These are phyloP conservation scores for Fusarium sp. DNA, from an alignment of 2,329 filamentous ascomycete species.

Conservation along the genomic window DNA sequence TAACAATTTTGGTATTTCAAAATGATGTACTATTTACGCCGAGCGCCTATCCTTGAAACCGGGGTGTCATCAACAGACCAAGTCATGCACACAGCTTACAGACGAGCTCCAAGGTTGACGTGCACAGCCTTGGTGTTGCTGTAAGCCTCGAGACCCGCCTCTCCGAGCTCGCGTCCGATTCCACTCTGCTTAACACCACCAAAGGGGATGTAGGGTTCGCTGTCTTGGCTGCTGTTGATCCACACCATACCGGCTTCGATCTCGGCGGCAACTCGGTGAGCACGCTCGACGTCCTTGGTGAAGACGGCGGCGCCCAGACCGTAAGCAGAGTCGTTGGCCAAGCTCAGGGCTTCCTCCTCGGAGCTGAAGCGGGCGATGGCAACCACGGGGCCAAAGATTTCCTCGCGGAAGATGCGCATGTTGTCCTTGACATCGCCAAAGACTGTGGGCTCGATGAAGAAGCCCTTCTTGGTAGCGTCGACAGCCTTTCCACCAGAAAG, in stretches of 20 bases:
- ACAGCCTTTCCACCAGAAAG: constrained; percentile 48
- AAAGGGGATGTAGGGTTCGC: constrained; percentile 41
- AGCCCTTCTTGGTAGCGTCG: constrained; percentile 72
- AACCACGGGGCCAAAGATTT: constrained; percentile 88
- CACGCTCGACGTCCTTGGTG: constrained; percentile 80
- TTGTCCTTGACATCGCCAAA: constrained; percentile 68
- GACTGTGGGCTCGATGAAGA: constrained; percentile 88
- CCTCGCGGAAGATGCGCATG: constrained; percentile 91
- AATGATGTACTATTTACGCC: constrained; percentile 22
- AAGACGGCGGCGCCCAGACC: constrained; percentile 82
- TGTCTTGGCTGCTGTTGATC: constrained; percentile 52
- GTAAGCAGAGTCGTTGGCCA: constrained; percentile 77
- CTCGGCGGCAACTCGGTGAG: constrained; percentile 75
- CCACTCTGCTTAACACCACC: constrained; percentile 44
- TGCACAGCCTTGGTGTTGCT: constrained; percentile 41
- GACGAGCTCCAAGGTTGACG: constrained; percentile 40
- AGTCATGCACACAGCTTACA: constrained; percentile 25
- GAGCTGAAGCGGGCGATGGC: constrained; percentile 82
- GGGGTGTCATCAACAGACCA: not conserved
- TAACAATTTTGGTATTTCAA: constrained; percentile 22
- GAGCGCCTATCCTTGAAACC: constrained; percentile 19
- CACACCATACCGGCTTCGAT: constrained; percentile 72
- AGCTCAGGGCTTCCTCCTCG: constrained; percentile 75
- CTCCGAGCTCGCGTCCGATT: constrained; percentile 41
- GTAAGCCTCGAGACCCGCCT: constrained; percentile 42